Evolutionary conservation across 202 grass and related monocot species (phyloP).

Genomic region (Tripidium arundinaceum): DNA sequence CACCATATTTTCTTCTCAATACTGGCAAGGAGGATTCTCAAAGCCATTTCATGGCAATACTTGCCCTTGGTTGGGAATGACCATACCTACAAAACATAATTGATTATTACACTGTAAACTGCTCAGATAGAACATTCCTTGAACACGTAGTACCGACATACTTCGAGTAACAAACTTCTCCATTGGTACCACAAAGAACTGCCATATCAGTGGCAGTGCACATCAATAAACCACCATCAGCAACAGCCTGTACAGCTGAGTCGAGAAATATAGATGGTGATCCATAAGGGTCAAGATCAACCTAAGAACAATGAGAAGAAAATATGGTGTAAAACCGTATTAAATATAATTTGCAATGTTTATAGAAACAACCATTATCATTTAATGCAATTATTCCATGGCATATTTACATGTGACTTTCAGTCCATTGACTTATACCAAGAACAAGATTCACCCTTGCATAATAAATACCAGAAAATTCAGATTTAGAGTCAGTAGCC

Average conservation of each 20-base stretch:
- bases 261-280: slow-evolving; percentile 89
- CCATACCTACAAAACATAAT: slow-evolving; percentile 68
- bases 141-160: slow-evolving; percentile 29
- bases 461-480: slow-evolving; percentile 18
- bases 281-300: slow-evolving; percentile 94
- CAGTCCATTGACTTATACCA: background rate
- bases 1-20: slow-evolving; percentile 33
- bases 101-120: slow-evolving; percentile 32
- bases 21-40: slow-evolving; percentile 96
- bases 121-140: background rate
- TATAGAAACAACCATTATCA: slow-evolving; percentile 1
- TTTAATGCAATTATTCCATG: background rate
- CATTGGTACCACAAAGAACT: slow-evolving; percentile 86
- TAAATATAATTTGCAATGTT: slow-evolving; percentile 8
- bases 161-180: slow-evolving; percentile 93
- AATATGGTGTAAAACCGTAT: background rate
- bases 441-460: background rate
- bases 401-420: slow-evolving; percentile 7
- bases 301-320: slow-evolving; percentile 41
- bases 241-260: slow-evolving; percentile 82
- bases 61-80: slow-evolving; percentile 86
- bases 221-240: slow-evolving; percentile 86
- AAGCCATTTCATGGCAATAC: slow-evolving; percentile 96
- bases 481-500: background rate
- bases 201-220: slow-evolving; percentile 97